A percentile compares a stretch with the other conserved stretches of the same genome.
These are phyloP conservation scores for Tolypocladium cylindrosporum DNA, from an alignment of 2,329 filamentous ascomycete species.

Conservation along the genomic window DNA sequence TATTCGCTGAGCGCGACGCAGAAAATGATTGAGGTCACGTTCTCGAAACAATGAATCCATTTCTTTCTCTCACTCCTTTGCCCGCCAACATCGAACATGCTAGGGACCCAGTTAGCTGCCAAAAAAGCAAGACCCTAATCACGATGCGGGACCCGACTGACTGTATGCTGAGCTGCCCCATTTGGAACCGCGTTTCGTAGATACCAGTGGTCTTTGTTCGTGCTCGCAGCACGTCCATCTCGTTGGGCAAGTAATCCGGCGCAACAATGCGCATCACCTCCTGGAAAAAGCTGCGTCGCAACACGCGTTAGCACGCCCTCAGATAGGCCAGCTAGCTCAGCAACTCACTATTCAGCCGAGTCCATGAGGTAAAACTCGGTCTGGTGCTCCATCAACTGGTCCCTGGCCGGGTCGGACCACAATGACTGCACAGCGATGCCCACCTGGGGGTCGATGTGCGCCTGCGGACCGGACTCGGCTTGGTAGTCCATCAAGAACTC, in stretches of 20 bases:
- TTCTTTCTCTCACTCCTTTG: slow-evolving; percentile 98
- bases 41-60: slow-evolving; percentile 99
- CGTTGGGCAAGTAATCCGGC: slow-evolving; percentile 79
- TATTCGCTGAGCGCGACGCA: slow-evolving; percentile 97
- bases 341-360: slow-evolving; percentile 86
- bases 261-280: slow-evolving; percentile 78
- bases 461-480: slow-evolving; percentile 82
- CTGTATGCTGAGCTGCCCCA: slow-evolving; percentile 99
- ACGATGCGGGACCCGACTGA: slow-evolving; percentile 36
- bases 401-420: slow-evolving; percentile 82
- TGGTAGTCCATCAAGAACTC: slow-evolving; percentile 80
- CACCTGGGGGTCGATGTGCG: slow-evolving; percentile 69
- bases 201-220: slow-evolving; percentile 98
- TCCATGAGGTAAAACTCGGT: slow-evolving; percentile 99
- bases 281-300: slow-evolving; percentile 75
- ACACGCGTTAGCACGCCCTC: neutral
- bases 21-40: slow-evolving; percentile 98
- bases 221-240: slow-evolving; percentile 90
- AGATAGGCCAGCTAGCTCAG: neutral
- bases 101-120: slow-evolving; percentile 27
- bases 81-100: slow-evolving; percentile 98
- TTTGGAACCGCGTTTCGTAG: slow-evolving; percentile 96
- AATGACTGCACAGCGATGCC: slow-evolving; percentile 75
- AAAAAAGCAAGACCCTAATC: neutral
- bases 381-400: slow-evolving; percentile 79